Evolutionary conservation across 2,329 filamentous ascomycete genomes (phyloP), one percentile per base, ranked within the genome.

Genomic region (Pestalotiopsis fici): DNA sequence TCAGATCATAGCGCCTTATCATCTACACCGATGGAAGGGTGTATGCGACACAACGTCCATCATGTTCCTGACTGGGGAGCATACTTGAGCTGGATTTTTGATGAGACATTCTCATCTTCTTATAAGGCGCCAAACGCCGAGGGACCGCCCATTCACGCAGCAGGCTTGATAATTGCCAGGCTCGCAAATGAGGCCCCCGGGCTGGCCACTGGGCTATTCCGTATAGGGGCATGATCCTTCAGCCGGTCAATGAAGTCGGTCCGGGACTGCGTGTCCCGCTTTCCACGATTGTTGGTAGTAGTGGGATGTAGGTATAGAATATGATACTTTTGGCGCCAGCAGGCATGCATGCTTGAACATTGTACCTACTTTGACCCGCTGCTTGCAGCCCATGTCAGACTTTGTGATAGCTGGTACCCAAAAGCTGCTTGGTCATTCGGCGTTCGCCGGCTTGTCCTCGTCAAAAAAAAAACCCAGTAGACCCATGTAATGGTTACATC

Each of bases 1-100:
- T 59, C 57, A 59, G 27, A 59, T 59, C 57, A 59, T 59, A 59
- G 31, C 11, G 31, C 57, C 57, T 59, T 59, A 37, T 59, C 57
- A 59, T n/a, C 21, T 59, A 31, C 57, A 37, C 57, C 27, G 28
- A 37, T 31, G 57, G 18, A 35, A 35, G 31, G 28, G 57, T 25
- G 28, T 21, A 15, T 57, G 27, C 25, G 57, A 27, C 25, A 50
- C 25, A 50, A 50, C 31, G 28, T 35, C 12, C 27, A 59, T 59
- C 13, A n/a, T 27, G 57, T 37, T 59, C 57, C 57, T 39, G 57
- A 37, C 57, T 27, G 28, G 57, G 18, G n/a, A 21, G 18, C 43
- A 18, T 50, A 50, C n/a, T 59, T 18, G 55, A 57, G 55, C 55
- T 28, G 55, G 55, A 28, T 57, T 57, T 57, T 57, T 54, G 47